A percentile compares a stretch with the other conserved stretches of the same genome.
Conservation (phyloP, 2,329 filamentous ascomycete species). For the Aspergillus persii region DNA sequence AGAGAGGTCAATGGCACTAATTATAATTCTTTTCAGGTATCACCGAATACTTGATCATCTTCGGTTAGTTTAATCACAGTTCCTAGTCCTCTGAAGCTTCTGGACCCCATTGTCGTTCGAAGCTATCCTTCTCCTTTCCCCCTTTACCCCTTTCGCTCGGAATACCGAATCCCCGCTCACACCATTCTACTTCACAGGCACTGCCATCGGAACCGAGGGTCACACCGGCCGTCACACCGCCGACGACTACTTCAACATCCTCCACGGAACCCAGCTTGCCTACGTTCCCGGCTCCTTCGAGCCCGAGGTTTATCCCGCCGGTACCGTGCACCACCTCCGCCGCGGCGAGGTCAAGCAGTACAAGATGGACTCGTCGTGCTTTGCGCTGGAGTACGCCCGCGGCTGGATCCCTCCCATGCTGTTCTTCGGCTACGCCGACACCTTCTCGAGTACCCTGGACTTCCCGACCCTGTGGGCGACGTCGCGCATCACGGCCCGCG, state of each 20-base stretch:
- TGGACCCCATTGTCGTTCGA: background rate
- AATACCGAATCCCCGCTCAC: background rate
- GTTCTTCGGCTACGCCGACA: conserved; percentile 83
- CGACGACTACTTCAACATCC: conserved; percentile 93
- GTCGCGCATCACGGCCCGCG: conserved; percentile 67
- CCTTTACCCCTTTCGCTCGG: background rate
- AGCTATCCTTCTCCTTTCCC: background rate
- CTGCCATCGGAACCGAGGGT: conserved; percentile 70
- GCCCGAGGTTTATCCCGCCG: conserved; percentile 38
- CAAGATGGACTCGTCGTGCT: conserved; percentile 45
- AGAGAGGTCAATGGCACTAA: background rate
- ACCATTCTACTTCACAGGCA: conserved; percentile 22
- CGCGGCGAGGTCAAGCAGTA: conserved; percentile 74
- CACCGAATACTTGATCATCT: conserved; percentile 88
- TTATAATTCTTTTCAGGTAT: conserved; percentile 43
- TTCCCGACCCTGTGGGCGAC: conserved; percentile 81
- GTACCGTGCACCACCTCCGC: conserved; percentile 38
- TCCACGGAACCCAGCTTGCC: conserved; percentile 47
- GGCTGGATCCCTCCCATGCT: conserved; percentile 95
- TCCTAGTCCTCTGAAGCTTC: background rate
- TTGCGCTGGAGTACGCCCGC: conserved; percentile 41
- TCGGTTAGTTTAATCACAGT: conserved; percentile 50
- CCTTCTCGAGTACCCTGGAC: conserved; percentile 76
- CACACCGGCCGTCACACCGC: conserved; percentile 86
- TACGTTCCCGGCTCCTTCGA: conserved; percentile 39